These are phyloP conservation scores for Polytolypa hystricis DNA, from an alignment of 2,329 filamentous ascomycete species.

Conservation along the genomic window DNA sequence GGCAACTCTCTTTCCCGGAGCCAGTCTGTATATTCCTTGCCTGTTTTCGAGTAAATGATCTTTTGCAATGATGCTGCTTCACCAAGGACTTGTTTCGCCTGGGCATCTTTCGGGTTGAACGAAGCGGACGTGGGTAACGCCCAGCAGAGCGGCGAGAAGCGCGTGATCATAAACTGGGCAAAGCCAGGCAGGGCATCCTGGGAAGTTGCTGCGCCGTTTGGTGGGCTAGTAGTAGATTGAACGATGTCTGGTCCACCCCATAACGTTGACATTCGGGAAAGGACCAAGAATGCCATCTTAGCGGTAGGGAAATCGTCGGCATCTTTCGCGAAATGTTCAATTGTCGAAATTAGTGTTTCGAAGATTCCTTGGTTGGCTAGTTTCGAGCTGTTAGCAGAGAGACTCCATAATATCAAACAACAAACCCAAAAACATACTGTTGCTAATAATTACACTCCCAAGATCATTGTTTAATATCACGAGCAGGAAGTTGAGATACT, in stretches of 20 bases:
- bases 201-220: conserved; percentile 20
- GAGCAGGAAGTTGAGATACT: conserved; percentile 89
- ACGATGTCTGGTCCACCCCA: conserved; percentile 82
- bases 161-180: conserved; percentile 76
- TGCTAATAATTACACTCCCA: conserved; percentile 76
- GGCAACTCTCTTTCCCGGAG: conserved; percentile 35
- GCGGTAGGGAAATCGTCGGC: conserved; percentile 55
- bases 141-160: conserved; percentile 86
- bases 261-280: conserved; percentile 69
- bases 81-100: conserved; percentile 74
- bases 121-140: conserved; percentile 65
- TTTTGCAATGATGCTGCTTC: conserved; percentile 84
- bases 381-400: conserved; percentile 1
- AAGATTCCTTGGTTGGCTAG: conserved; percentile 77
- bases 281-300: conserved; percentile 68
- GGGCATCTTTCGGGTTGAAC: conserved; percentile 78
- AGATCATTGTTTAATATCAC: conserved; percentile 87
- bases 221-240: conserved; percentile 29
- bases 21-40: conserved; percentile 59
- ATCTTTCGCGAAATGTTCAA: conserved; percentile 74
- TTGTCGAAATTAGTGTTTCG: conserved; percentile 72
- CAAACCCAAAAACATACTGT: conserved; percentile 45
- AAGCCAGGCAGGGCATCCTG: conserved; percentile 64
- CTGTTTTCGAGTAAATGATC: conserved; percentile 81
- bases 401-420: too few species aligned